Conservation (phyloP, 208 protist species). For the Leishmania mexicana region DNA sequence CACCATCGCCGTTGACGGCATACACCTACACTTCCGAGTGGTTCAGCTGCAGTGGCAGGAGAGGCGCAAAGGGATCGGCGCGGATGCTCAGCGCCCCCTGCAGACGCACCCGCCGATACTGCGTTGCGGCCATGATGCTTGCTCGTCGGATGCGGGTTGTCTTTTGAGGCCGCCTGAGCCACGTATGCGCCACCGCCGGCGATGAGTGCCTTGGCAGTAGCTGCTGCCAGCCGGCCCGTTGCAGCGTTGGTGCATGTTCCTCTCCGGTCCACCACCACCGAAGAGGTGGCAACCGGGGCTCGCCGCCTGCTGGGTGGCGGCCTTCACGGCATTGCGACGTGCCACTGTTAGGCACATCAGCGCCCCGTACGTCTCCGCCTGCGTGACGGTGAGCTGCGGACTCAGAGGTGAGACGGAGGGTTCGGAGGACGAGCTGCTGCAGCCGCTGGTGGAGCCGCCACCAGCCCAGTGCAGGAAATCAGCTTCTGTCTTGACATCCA, state of each 20-base stretch:
- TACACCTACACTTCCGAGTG: slow-evolving; percentile 36
- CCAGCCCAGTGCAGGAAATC: slow-evolving; percentile 26
- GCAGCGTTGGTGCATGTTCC: slow-evolving; percentile 14
- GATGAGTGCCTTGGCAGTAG: slow-evolving; percentile 15
- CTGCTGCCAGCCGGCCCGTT: slow-evolving; percentile 25
- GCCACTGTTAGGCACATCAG: slow-evolving; percentile 38
- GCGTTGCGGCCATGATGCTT: background rate
- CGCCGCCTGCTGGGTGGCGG: background rate
- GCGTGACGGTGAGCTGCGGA: slow-evolving; percentile 23
- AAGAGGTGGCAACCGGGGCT: background rate
- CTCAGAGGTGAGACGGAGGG: slow-evolving; percentile 20
- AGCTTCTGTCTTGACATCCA: slow-evolving; percentile 30
- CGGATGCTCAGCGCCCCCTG: slow-evolving; percentile 24
- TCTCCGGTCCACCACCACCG: slow-evolving; percentile 17
- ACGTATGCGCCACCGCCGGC: slow-evolving; percentile 32
- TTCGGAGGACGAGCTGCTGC: slow-evolving; percentile 4
- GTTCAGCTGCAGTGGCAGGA: slow-evolving; percentile 29
- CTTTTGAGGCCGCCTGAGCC: slow-evolving; percentile 15
- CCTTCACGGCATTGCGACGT: slow-evolving; percentile 11
- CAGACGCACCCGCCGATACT: background rate
- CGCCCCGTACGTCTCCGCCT: slow-evolving; percentile 38
- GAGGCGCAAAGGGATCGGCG: slow-evolving; percentile 43
- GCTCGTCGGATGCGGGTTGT: background rate
- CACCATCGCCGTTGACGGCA: slow-evolving; percentile 17
- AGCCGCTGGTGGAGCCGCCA: slow-evolving; percentile 7